Evolutionary conservation across 352 stramenopile genomes (phyloP).

Genomic region (Pilasporangium apinafurcum): DNA sequence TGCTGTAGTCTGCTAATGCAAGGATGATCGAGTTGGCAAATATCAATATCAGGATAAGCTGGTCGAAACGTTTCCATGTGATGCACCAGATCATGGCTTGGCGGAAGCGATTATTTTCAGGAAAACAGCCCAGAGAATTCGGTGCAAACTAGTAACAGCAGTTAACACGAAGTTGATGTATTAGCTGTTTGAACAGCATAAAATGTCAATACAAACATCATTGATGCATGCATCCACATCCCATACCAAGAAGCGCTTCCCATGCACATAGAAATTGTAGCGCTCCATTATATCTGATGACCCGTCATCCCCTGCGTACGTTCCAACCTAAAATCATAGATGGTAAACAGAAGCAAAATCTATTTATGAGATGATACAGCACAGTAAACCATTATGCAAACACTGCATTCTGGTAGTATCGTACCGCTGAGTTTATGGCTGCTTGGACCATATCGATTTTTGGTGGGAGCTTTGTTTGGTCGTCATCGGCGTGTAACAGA

Average conservation of each 20-base stretch:
- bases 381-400: no score
- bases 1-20: conserved; percentile 67
- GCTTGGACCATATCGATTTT: conserved; percentile 21
- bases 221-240: neutral
- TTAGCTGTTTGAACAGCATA: neutral
- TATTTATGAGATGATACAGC: no score
- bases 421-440: conserved; percentile 24
- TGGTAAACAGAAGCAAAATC: neutral
- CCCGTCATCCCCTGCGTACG: conserved; percentile 10
- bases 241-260: conserved; percentile 46
- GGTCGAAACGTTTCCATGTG: conserved; percentile 71
- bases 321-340: conserved; percentile 3
- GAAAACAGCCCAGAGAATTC: conserved; percentile 43
- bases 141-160: conserved; percentile 50
- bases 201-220: neutral
- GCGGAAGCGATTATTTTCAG: conserved; percentile 39
- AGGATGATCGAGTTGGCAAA: conserved; percentile 80
- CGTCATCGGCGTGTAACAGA: no score
- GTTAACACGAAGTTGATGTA: no score
- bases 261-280: conserved; percentile 60
- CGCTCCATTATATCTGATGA: conserved; percentile 10
- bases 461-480: no score
- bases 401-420: no score
- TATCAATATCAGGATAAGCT: conserved; percentile 83
- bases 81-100: conserved; percentile 60